Conservation (phyloP, 352 stramenopile genomes). For the Phytophthora cactorum region DNA sequence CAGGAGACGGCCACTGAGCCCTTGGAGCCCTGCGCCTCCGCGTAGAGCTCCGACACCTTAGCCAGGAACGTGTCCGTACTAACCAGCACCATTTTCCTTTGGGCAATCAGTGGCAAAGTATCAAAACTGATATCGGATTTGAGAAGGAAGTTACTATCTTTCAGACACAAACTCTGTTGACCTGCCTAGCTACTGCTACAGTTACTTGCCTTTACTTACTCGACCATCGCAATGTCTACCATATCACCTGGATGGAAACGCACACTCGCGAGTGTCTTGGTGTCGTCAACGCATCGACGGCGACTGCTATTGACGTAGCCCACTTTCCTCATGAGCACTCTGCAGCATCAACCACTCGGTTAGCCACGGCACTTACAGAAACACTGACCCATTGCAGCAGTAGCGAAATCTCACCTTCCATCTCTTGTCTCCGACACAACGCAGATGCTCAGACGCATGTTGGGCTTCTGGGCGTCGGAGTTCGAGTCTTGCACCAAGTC, state of each 20-base stretch:
- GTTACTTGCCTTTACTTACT: constrained; percentile 35
- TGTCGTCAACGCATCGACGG: constrained; percentile 57
- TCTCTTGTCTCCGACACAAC: constrained; percentile 61
- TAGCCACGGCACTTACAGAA: constrained; percentile 7
- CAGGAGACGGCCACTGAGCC: constrained; percentile 65
- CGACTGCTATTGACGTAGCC: constrained; percentile 64
- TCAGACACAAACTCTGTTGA: constrained; percentile 18
- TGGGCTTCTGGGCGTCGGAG: constrained; percentile 55
- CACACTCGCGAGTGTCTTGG: constrained; percentile 68
- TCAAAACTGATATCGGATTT: constrained; percentile 28
- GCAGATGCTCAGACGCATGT: constrained; percentile 64
- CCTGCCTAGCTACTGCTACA: constrained; percentile 1
- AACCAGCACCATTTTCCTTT: constrained; percentile 56
- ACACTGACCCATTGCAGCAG: neutral
- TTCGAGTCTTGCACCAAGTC: constrained; percentile 78
- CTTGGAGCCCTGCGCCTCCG: constrained; percentile 43
- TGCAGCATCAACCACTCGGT: constrained; percentile 18
- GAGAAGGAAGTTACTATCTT: constrained; percentile 21
- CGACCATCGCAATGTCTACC: constrained; percentile 67
- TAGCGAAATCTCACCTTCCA: constrained; percentile 42
- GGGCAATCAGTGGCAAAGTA: constrained; percentile 9
- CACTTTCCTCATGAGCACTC: constrained; percentile 64
- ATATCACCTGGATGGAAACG: constrained; percentile 72
- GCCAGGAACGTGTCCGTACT: constrained; percentile 67
- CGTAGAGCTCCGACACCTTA: constrained; percentile 67